Conservation (phyloP, 2,329 filamentous ascomycete species). For the Alternaria arborescens region DNA sequence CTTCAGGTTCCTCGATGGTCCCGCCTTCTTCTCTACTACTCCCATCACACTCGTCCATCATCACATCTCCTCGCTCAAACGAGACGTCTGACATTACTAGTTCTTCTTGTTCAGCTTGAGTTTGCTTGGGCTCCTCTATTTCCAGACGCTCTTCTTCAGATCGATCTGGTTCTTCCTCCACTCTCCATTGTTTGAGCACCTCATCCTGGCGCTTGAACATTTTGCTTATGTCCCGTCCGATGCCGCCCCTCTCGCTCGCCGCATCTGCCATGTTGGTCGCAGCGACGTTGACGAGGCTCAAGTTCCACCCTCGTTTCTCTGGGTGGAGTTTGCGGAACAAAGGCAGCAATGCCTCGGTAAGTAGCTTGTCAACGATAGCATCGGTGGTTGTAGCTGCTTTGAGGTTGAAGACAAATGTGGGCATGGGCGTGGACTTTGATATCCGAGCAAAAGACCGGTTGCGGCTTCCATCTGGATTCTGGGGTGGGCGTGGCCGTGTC, state of each 20-base stretch:
- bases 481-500: slow-evolving; percentile 69
- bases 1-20: not conserved
- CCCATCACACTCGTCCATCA: not conserved
- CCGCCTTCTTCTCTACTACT: not conserved
- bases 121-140: not conserved
- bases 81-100: not conserved
- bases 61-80: not conserved
- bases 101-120: not conserved
- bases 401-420: slow-evolving; percentile 75
- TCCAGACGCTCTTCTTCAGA: not conserved
- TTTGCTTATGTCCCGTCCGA: slow-evolving; percentile 76
- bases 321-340: slow-evolving; percentile 79
- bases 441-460: slow-evolving; percentile 71
- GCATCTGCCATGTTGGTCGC: slow-evolving; percentile 79
- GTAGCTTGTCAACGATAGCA: slow-evolving; percentile 71
- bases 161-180: slow-evolving; percentile 42
- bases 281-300: slow-evolving; percentile 86
- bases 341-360: slow-evolving; percentile 71
- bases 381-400: slow-evolving; percentile 56
- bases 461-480: slow-evolving; percentile 63
- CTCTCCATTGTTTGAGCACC: slow-evolving; percentile 71
- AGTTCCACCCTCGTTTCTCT: slow-evolving; percentile 75
- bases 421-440: slow-evolving; percentile 78
- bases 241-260: slow-evolving; percentile 55
- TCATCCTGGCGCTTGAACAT: slow-evolving; percentile 84